A percentile compares a stretch with the other conserved stretches of the same genome.
These are phyloP conservation scores for Geum urbanum DNA, from an alignment of 306 rosid species.

Conservation along the genomic window DNA sequence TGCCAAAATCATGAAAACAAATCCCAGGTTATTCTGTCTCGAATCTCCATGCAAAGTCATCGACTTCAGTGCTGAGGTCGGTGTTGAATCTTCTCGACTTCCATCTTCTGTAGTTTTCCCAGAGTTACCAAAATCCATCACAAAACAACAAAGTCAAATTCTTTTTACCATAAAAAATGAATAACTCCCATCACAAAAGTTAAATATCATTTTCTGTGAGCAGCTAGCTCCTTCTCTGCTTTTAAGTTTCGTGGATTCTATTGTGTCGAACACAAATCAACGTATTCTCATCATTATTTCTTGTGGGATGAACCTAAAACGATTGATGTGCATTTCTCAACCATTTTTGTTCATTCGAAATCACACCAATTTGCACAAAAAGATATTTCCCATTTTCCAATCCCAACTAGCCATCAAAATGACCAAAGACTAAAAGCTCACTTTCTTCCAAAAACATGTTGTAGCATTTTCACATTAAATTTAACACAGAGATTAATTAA, in stretches of 20 bases:
- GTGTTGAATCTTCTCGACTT: not conserved
- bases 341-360: slow-evolving; percentile 4
- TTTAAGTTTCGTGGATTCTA: not conserved
- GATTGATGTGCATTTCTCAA: slow-evolving; percentile 27
- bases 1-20: not conserved
- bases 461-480: not conserved
- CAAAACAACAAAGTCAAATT: not conserved
- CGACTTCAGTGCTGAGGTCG: not conserved
- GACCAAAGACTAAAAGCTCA: not conserved
- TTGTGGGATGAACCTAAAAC: not conserved
- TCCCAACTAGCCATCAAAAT: too few relatives aligned
- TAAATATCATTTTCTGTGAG: not conserved
- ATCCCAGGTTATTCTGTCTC: not conserved
- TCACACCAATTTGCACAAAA: slow-evolving; percentile 25
- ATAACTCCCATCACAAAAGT: not conserved
- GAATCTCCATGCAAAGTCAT: not conserved
- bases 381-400: slow-evolving; percentile 34
- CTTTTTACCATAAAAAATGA: not conserved
- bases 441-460: slow-evolving; percentile 1
- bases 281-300: not conserved
- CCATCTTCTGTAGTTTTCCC: too few relatives aligned
- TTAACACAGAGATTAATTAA: not conserved
- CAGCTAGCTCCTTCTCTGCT: not conserved
- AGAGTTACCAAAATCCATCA: too few relatives aligned
- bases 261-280: not conserved